Base-by-base conservation (phyloP, 1,284 basidiomycete genomes). In the Pascua sp. region DNA sequence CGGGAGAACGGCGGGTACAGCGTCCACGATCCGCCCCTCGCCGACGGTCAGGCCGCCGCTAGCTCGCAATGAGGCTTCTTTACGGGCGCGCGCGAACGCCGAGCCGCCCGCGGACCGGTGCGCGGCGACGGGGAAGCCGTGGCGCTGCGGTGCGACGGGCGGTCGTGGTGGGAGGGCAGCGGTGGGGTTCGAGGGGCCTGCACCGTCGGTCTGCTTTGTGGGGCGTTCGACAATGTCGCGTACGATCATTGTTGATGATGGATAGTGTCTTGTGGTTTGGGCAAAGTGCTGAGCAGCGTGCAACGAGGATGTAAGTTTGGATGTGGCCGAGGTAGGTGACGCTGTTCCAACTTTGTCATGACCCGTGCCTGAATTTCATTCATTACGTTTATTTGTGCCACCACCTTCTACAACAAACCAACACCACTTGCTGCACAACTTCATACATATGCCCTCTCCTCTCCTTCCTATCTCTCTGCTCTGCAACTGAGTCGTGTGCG, bases 201-300 rank as follows among this genome's bases (percentile, higher is more conserved):
- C 40, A 32, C 18, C 54, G 24, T 59, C 51, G 16, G 17, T 54
- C n/a, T 57, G 59, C n/a, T 53, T 55, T 10, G 66, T 56, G 13
- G 62, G 56, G 11, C 63, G 59, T 49, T 70, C 68, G 18, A 70
- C 61, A 18, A 70, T 70, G 49, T 70, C 68, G 46, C 66, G 58
- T 43, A 68, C 62, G 11, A 69, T 57, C 67, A 69, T 69, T 16
- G 50, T 32, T 16, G 15, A 7, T 32, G 7, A 32, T 32, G 24
- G 24, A 32, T 7, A 32, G 45, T 43, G 37, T 47, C 15, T 42
- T 42, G 18, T 50, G 39, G 13, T 11, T 36, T 4, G 47, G 16
- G 47, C 16, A 32, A 32, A 32, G 24, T 32, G 24, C 24, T 32
- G n/a, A n/a, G n/a, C n/a, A n/a, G n/a, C n/a, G n/a, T 32, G 24